Evolutionary conservation across 1,284 basidiomycete species (phyloP).

Genomic region (Pseudomicrostroma phylloplanum): DNA sequence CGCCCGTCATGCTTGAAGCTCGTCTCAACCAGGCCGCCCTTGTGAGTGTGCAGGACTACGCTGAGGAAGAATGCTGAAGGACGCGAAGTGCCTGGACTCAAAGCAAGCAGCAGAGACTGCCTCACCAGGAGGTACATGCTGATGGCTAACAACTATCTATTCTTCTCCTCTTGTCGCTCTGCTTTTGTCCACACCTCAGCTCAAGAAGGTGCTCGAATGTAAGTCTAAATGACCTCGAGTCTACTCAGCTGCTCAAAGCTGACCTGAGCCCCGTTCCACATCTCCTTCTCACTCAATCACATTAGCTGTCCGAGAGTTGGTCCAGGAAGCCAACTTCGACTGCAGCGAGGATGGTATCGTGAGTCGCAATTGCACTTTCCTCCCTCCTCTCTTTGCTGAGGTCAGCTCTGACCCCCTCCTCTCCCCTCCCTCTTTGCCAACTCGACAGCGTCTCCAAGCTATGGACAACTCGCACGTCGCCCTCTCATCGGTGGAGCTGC

Average conservation of each 20-base stretch:
- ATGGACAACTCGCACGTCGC: constrained; percentile 99
- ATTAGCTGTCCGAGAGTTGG: constrained; percentile 86
- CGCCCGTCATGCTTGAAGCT: constrained; percentile 37
- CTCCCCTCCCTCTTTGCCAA: not conserved
- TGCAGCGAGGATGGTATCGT: constrained; percentile 90
- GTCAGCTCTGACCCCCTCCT: not conserved
- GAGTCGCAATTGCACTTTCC: constrained; percentile 48
- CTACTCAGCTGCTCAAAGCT: not conserved
- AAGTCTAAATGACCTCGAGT: not conserved
- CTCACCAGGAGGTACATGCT: not conserved
- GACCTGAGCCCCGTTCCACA: not conserved
- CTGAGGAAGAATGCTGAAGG: not conserved
- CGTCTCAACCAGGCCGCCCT: constrained; percentile 35
- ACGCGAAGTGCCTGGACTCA: too few species aligned
- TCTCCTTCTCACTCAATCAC: constrained; percentile 4
- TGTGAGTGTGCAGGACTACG: constrained; percentile 21
- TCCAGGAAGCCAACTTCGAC: constrained; percentile 96
- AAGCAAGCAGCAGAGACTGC: not conserved
- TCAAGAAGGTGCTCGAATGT: constrained; percentile 44
- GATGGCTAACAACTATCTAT: not conserved
- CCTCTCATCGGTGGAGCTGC: constrained; percentile 73
- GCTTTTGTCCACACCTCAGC: constrained; percentile 15
- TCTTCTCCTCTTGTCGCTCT: not conserved
- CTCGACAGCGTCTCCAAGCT: constrained; percentile 61
- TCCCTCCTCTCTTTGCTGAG: not conserved